Percentiles rank a stretch among this genome's conserved stretches.
Evolutionary conservation across 106 monocot genomes (phyloP).

Genomic region (Dendrobium chrysotoxum): DNA sequence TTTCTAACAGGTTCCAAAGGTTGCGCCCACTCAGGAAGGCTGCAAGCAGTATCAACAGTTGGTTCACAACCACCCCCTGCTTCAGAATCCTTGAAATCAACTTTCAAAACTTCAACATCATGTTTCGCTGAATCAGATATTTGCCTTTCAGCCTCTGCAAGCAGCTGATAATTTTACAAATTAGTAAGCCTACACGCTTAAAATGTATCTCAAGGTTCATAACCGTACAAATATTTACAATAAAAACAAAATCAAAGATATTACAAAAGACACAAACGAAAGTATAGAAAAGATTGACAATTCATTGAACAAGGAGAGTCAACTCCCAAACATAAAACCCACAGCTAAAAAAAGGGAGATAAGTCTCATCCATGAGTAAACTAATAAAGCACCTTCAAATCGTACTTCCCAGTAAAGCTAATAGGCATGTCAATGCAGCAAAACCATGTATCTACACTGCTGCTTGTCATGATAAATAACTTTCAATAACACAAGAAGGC

Average conservation of each 20-base stretch:
- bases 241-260: background rate
- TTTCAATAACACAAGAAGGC: background rate
- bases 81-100: constrained; percentile 54
- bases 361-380: background rate
- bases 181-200: constrained; percentile 14
- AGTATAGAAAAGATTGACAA: background rate
- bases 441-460: background rate
- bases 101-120: constrained; percentile 27
- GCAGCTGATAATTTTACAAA: constrained; percentile 62
- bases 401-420: background rate
- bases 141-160: constrained; percentile 87
- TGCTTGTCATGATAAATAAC: background rate
- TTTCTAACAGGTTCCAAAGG: constrained; percentile 83
- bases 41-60: constrained; percentile 15
- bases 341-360: background rate
- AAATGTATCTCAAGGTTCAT: background rate
- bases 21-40: constrained; percentile 84
- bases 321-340: background rate
- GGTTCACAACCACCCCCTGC: constrained; percentile 21
- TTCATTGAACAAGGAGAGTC: background rate
- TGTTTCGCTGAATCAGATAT: constrained; percentile 36
- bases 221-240: background rate
- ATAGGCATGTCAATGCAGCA: background rate
- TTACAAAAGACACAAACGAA: background rate
- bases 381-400: background rate